Percentiles rank a stretch among this genome's conserved stretches.
Conservation (phyloP, 2,329 filamentous ascomycete species). For the Teratosphaeria nubilosa region DNA sequence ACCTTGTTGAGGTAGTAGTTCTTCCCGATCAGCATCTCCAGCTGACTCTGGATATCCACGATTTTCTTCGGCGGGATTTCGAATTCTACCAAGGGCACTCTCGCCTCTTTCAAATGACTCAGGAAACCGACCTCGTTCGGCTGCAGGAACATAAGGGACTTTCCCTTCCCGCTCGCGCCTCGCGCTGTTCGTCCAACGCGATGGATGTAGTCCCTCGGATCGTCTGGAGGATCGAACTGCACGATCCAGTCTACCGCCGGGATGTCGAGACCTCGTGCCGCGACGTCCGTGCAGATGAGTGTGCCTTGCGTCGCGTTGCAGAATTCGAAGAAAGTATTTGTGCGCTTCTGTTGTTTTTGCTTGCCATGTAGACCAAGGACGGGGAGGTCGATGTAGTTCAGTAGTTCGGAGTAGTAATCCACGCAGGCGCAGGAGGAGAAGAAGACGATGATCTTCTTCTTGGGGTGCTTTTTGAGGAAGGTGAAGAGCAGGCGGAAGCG, state of each 20-base stretch:
- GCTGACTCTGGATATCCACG: constrained; percentile 64
- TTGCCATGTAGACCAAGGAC: constrained; percentile 84
- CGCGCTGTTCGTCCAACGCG: constrained; percentile 90
- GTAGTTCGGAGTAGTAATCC: constrained; percentile 87
- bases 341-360: constrained; percentile 98
- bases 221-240: constrained; percentile 68
- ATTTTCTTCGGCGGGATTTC: constrained; percentile 91
- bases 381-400: constrained; percentile 94
- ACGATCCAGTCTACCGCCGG: constrained; percentile 94
- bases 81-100: constrained; percentile 90
- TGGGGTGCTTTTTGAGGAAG: constrained; percentile 81
- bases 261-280: constrained; percentile 89
- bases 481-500: constrained; percentile 89
- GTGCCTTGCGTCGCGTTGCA: constrained; percentile 75
- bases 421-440: constrained; percentile 74
- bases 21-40: constrained; percentile 86
- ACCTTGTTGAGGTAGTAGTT: constrained; percentile 97
- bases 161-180: constrained; percentile 71
- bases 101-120: constrained; percentile 77
- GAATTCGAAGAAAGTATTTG: constrained; percentile 97
- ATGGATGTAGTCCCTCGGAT: constrained; percentile 72
- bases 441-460: constrained; percentile 98
- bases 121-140: constrained; percentile 89
- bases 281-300: constrained; percentile 92
- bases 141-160: constrained; percentile 85